Evolutionary conservation across 257 asterid genomes (phyloP).

Genomic region (Penstemon newberryi): DNA sequence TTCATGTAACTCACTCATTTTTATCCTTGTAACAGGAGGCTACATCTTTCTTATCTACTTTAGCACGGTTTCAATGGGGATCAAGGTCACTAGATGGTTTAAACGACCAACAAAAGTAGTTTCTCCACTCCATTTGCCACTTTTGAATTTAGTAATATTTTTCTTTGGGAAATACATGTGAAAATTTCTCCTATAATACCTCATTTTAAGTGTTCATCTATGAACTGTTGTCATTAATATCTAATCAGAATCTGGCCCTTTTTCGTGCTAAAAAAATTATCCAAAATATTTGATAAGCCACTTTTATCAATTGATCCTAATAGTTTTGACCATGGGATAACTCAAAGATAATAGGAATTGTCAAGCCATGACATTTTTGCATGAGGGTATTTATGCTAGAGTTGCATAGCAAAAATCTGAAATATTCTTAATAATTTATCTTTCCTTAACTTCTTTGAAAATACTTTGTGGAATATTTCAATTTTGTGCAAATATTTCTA

Average conservation of each 20-base stretch:
- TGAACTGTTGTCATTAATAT: too few species aligned
- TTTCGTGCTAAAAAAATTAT: neutral
- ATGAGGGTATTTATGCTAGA: slow-evolving; percentile 81
- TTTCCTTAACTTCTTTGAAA: neutral
- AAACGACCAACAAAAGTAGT: slow-evolving; percentile 33
- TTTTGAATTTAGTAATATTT: slow-evolving; percentile 63
- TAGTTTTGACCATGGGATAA: slow-evolving; percentile 26
- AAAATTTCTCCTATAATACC: neutral
- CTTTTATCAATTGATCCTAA: neutral
- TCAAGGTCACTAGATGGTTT: slow-evolving; percentile 47
- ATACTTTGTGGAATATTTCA: slow-evolving; percentile 10
- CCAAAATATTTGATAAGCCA: slow-evolving; percentile 4
- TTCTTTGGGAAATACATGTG: neutral
- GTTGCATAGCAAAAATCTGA: slow-evolving; percentile 30
- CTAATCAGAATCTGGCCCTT: neutral
- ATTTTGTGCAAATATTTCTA: slow-evolving; percentile 61
- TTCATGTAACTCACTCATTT: neutral
- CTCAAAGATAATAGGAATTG: slow-evolving; percentile 41
- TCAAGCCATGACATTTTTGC: slow-evolving; percentile 84
- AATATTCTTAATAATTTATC: neutral
- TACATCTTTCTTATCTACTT: slow-evolving; percentile 59
- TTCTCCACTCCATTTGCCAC: slow-evolving; percentile 54
- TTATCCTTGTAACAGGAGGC: slow-evolving; percentile 46
- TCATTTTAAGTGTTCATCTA: neutral
- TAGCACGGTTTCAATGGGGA: slow-evolving; percentile 81